Evolutionary conservation across 805 yeast genomes (phyloP), one percentile per base, ranked within the genome.

Genomic region (Ogataea wickerhamii): DNA sequence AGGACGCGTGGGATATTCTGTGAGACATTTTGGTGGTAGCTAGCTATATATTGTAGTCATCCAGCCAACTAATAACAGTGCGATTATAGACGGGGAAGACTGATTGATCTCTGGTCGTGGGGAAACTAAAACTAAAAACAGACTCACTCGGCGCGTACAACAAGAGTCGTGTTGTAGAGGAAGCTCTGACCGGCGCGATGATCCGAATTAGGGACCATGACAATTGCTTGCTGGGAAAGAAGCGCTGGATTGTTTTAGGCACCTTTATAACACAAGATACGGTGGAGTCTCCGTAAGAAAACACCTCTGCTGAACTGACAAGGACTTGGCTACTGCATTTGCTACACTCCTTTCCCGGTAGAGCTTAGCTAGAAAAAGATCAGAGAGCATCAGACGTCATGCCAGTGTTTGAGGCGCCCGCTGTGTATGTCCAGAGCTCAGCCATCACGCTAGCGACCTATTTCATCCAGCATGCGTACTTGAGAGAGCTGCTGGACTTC

Each of bases 1-100:
- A 93, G 68, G 98, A 93, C 64, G 95, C 95, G 19, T 93, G 98
- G 98, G 81, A 79, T 32, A 89, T 93, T 30, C 37, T 34, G 26
- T 48, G 34, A 38, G 25, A 27, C 22, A 20, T 22, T 24, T 28
- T 23, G 25, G 25, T 22, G 8, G 25, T 22, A n/a, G n/a, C n/a
- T n/a, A n/a, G n/a, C n/a, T n/a, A n/a, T n/a, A n/a, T n/a, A n/a
- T n/a, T n/a, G n/a, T n/a, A n/a, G n/a, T n/a, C n/a, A n/a, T n/a
- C n/a, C n/a, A n/a, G n/a, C n/a, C n/a, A n/a, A n/a, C n/a, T n/a
- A n/a, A n/a, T n/a, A n/a, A n/a, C n/a, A n/a, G n/a, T n/a, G n/a
- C n/a, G n/a, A n/a, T n/a, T n/a, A n/a, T n/a, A n/a, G n/a, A n/a
- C n/a, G n/a, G n/a, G n/a, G n/a, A n/a, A n/a, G n/a, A n/a, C n/a